Percentiles rank a stretch among this genome's conserved stretches.
phyloP scores from a whole-genome alignment of 257 asterid species.

The Ocimum tenuiflorum region DNA sequence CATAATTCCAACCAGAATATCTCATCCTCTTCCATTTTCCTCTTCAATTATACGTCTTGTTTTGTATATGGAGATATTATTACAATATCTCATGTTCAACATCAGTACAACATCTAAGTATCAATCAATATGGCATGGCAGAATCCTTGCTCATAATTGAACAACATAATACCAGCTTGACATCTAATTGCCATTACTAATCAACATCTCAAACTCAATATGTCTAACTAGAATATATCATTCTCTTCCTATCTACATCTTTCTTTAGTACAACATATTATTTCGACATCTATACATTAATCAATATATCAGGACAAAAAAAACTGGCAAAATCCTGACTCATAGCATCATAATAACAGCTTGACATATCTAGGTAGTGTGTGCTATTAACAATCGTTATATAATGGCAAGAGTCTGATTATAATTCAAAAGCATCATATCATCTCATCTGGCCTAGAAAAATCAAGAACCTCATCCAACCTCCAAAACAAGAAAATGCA shows the following conservation, averaged over 20 bases:
- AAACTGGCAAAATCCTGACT: too few species aligned
- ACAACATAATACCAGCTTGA: neutral
- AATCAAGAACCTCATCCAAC: neutral
- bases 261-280: too few species aligned
- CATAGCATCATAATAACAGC: too few species aligned
- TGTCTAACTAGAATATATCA: too few species aligned
- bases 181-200: neutral
- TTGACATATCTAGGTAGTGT: too few species aligned
- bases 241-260: too few species aligned
- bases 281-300: neutral
- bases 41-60: neutral
- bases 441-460: neutral
- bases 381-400: too few species aligned
- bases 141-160: neutral
- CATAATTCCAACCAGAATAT: too few species aligned
- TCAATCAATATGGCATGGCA: neutral
- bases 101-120: neutral
- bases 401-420: neutral
- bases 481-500: neutral
- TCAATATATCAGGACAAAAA: neutral
- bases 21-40: neutral
- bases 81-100: neutral
- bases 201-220: neutral
- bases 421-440: neutral
- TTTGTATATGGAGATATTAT: neutral